These are phyloP conservation scores for Phytopythium boreale DNA, from an alignment of 352 stramenopile species.

Conservation along the genomic window DNA sequence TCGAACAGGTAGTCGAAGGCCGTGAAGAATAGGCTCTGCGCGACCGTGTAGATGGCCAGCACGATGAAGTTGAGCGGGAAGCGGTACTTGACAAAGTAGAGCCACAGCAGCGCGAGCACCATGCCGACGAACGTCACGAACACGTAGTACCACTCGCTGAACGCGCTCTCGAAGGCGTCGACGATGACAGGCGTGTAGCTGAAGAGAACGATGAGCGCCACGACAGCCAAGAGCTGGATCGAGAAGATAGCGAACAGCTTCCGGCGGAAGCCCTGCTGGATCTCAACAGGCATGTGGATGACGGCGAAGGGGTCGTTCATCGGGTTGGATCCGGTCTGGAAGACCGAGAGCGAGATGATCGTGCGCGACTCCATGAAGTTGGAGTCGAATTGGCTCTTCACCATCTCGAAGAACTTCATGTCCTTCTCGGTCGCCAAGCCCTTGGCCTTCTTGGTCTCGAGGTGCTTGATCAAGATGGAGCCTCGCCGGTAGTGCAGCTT, in stretches of 20 bases:
- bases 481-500: constrained; percentile 64
- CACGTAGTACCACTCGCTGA: constrained; percentile 43
- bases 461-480: constrained; percentile 68
- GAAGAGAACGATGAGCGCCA: constrained; percentile 39
- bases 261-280: constrained; percentile 66
- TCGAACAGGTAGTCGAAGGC: constrained; percentile 54
- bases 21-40: constrained; percentile 58
- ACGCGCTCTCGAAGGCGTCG: constrained; percentile 24
- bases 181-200: constrained; percentile 27
- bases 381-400: constrained; percentile 67
- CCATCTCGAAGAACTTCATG: constrained; percentile 79
- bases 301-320: constrained; percentile 71
- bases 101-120: constrained; percentile 50
- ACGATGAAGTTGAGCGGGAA: constrained; percentile 75
- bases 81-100: constrained; percentile 75
- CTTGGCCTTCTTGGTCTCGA: constrained; percentile 61
- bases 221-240: constrained; percentile 56
- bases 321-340: constrained; percentile 67
- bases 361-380: constrained; percentile 72
- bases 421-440: constrained; percentile 64
- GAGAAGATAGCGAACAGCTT: constrained; percentile 75
- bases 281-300: constrained; percentile 64
- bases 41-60: constrained; percentile 50
- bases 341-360: constrained; percentile 76
- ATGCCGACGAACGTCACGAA: constrained; percentile 49